Evolutionary conservation across 306 rosid genomes (phyloP).

Genomic region (Delonix regia): DNA sequence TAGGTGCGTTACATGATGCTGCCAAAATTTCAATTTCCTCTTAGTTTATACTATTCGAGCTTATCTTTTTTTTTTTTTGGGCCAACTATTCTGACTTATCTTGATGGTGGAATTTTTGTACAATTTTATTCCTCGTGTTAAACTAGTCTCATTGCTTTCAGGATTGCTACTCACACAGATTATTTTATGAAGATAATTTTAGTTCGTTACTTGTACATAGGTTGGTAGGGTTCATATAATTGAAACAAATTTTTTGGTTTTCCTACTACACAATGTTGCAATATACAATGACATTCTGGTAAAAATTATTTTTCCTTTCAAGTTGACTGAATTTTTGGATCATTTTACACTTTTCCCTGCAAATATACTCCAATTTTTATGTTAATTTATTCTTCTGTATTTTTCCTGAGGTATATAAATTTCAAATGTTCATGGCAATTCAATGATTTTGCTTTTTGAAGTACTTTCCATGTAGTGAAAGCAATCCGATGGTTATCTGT

Average conservation of each 20-base stretch:
- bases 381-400: slow-evolving; percentile 19
- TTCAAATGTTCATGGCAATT: slow-evolving; percentile 9
- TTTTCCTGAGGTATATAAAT: slow-evolving; percentile 21
- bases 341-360: slow-evolving; percentile 11
- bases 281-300: not conserved
- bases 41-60: slow-evolving; percentile 15
- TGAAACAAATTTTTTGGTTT: slow-evolving; percentile 15
- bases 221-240: slow-evolving; percentile 21
- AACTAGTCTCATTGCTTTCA: slow-evolving; percentile 13
- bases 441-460: slow-evolving; percentile 23
- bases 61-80: no score
- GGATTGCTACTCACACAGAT: slow-evolving; percentile 2
- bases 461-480: slow-evolving; percentile 15
- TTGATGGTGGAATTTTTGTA: not conserved
- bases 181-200: slow-evolving; percentile 7
- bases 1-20: not conserved
- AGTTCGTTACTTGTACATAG: slow-evolving; percentile 27
- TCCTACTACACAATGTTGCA: not conserved
- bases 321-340: slow-evolving; percentile 24
- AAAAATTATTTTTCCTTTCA: slow-evolving; percentile 5
- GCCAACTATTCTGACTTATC: slow-evolving; percentile 19
- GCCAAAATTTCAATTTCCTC: slow-evolving; percentile 23
- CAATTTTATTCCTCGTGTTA: not conserved
- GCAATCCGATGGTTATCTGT: not conserved
- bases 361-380: slow-evolving; percentile 1